Evolutionary conservation across 441 rosid genomes (phyloP).

Genomic region (Adansonia madagascariensis): DNA sequence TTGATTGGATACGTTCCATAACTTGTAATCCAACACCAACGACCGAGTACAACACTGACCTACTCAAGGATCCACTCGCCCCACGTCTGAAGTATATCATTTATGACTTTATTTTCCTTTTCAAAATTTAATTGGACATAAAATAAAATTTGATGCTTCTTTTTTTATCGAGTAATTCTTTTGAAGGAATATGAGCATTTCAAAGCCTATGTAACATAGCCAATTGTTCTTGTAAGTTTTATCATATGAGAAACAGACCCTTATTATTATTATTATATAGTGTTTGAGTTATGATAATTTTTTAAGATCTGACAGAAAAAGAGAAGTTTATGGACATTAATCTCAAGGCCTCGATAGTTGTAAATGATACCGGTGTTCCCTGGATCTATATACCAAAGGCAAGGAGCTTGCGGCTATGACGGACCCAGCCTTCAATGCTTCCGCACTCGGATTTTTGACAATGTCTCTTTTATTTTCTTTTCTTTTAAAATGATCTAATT

Average conservation of each 20-base stretch:
- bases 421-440: conserved; percentile 12
- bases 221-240: neutral
- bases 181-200: neutral
- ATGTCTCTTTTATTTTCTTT: neutral
- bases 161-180: neutral
- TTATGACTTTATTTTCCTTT: neutral
- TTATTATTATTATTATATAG: neutral
- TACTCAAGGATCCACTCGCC: neutral
- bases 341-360: conserved; percentile 18
- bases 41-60: neutral
- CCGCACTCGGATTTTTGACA: neutral
- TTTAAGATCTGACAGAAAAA: neutral
- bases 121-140: neutral
- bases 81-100: neutral
- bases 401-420: neutral
- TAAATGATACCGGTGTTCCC: conserved; percentile 1
- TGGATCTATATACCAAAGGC: neutral
- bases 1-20: conserved; percentile 1
- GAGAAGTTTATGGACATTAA: conserved; percentile 3
- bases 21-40: neutral
- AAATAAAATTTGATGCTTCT: neutral
- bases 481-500: neutral
- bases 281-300: neutral
- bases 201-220: neutral
- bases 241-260: neutral